A percentile compares a stretch with the other conserved stretches of the same genome.
Conservation (phyloP, 177 flowering plant species). For the Viscum album region DNA sequence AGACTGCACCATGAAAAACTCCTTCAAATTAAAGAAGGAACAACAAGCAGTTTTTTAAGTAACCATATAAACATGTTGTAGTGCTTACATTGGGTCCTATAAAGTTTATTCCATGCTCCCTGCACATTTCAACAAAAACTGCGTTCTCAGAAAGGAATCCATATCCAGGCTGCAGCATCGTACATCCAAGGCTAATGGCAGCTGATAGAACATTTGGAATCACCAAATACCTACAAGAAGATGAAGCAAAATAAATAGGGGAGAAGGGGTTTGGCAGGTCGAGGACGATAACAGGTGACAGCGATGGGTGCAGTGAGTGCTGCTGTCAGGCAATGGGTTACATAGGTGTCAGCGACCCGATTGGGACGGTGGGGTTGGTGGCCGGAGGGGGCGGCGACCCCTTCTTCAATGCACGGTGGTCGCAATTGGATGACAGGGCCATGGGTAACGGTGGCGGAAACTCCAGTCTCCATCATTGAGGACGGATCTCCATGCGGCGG, state of each 20-base stretch:
- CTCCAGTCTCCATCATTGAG: too few relatives aligned
- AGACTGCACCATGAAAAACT: not conserved
- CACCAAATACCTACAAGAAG: conserved; percentile 57
- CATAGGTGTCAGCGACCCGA: too few relatives aligned
- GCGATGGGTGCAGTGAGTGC: too few relatives aligned
- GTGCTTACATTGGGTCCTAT: conserved; percentile 91
- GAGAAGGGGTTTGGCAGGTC: too few relatives aligned
- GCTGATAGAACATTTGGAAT: conserved; percentile 88
- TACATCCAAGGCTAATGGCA: conserved; percentile 71
- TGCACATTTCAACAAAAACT: conserved; percentile 87
- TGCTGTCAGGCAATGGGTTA: too few relatives aligned
- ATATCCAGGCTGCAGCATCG: conserved; percentile 99
- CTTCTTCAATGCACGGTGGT: too few relatives aligned
- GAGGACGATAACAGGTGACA: too few relatives aligned
- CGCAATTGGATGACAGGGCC: too few relatives aligned
- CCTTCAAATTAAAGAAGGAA: not conserved
- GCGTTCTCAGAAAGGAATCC: conserved; percentile 99
- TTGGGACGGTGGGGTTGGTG: too few relatives aligned
- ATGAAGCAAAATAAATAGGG: not conserved
- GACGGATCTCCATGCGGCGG: too few relatives aligned
- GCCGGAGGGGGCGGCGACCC: too few relatives aligned
- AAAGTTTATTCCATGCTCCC: conserved; percentile 90
- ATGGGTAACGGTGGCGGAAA: too few relatives aligned
- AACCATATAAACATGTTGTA: not conserved
- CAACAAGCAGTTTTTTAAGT: not conserved